Evolutionary conservation across 352 stramenopile genomes (phyloP).

Genomic region (Phytopythium delawarense): DNA sequence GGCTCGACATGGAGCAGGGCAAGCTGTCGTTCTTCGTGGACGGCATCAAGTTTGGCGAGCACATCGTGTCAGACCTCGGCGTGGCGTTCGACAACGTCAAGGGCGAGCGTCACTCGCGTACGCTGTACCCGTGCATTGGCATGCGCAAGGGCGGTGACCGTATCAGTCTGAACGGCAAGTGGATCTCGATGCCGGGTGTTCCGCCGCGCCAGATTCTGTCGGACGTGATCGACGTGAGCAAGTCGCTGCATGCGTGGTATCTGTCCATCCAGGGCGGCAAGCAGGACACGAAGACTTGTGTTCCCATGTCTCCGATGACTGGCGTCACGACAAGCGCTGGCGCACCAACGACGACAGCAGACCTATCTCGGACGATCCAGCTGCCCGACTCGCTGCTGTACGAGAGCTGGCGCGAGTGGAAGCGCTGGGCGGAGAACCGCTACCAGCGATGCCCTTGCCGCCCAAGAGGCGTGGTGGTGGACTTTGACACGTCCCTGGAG

Average conservation of each 20-base stretch:
- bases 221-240: conserved; percentile 88
- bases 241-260: conserved; percentile 85
- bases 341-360: background rate
- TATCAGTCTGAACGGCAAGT: conserved; percentile 95
- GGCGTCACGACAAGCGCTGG: conserved; percentile 2
- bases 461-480: conserved; percentile 87
- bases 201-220: conserved; percentile 66
- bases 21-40: conserved; percentile 99
- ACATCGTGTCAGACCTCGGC: conserved; percentile 97
- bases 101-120: conserved; percentile 74
- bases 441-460: conserved; percentile 79
- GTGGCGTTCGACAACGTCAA: conserved; percentile 96
- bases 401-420: conserved; percentile 82
- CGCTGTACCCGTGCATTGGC: conserved; percentile 95
- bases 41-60: conserved; percentile 98
- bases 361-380: conserved; percentile 16
- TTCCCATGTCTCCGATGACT: conserved; percentile 4
- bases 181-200: conserved; percentile 83
- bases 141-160: conserved; percentile 94
- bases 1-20: conserved; percentile 98
- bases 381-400: conserved; percentile 56
- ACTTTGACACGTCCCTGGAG: conserved; percentile 91
- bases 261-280: conserved; percentile 36
- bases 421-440: conserved; percentile 78
- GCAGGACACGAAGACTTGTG: background rate